A percentile compares a stretch with the other conserved stretches of the same genome.
Conservation (phyloP, 1,284 basidiomycete genomes). For the Ganoderma resinaceum region DNA sequence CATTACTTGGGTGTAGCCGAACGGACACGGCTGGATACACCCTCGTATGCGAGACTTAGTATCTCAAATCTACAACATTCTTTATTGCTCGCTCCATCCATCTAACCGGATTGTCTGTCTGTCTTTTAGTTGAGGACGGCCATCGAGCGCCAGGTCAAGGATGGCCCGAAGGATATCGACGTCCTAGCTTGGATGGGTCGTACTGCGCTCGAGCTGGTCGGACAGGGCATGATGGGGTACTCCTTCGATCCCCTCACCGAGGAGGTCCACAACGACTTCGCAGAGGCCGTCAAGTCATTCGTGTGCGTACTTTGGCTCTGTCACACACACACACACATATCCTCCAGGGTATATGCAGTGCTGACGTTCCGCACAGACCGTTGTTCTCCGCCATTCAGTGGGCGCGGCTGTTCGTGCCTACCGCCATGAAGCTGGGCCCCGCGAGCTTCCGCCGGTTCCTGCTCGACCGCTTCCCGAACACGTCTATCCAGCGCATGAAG, state of each 20-base stretch:
- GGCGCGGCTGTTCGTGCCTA: slow-evolving; percentile 14
- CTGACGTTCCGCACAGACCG: background rate
- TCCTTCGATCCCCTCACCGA: slow-evolving; percentile 41
- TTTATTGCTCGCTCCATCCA: too few relatives aligned
- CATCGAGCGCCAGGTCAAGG: slow-evolving; percentile 20
- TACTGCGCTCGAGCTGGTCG: slow-evolving; percentile 45
- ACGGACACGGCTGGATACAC: too few relatives aligned
- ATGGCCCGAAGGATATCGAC: slow-evolving; percentile 40
- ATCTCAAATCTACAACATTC: too few relatives aligned
- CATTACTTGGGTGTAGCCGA: too few relatives aligned
- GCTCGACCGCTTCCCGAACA: slow-evolving; percentile 26
- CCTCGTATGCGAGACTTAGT: too few relatives aligned
- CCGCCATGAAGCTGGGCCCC: slow-evolving; percentile 17
- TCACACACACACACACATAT: too few relatives aligned
- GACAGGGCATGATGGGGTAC: slow-evolving; percentile 44
- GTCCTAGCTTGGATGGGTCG: slow-evolving; percentile 46
- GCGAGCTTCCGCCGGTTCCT: slow-evolving; percentile 28
- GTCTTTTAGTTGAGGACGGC: slow-evolving; percentile 26
- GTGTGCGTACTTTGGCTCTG: slow-evolving; percentile 30
- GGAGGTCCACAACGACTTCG: slow-evolving; percentile 31
- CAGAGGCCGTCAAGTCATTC: slow-evolving; percentile 38
- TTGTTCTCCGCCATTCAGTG: background rate
- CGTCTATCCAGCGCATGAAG: slow-evolving; percentile 22
- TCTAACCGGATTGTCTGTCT: background rate
- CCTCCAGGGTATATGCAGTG: background rate